These are phyloP conservation scores for Ganoderma multipileum DNA, from an alignment of 1,284 basidiomycete genomes.

Conservation along the genomic window DNA sequence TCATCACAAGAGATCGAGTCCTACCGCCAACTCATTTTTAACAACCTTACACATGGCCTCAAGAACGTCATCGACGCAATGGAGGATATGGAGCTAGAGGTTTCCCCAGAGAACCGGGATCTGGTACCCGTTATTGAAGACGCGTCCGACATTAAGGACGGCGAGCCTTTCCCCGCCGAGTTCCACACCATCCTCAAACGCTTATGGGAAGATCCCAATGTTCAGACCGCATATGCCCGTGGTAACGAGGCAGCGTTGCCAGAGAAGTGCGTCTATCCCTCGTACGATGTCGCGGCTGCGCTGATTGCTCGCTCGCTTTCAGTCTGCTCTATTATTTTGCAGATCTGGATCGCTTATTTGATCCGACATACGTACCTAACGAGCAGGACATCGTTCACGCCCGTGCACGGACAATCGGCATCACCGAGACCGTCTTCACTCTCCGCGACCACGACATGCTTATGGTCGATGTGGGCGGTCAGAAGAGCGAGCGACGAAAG, in stretches of 20 bases:
- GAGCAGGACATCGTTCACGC: slow-evolving; percentile 89
- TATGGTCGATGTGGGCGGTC: slow-evolving; percentile 92
- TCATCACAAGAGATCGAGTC: slow-evolving; percentile 78
- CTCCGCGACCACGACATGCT: slow-evolving; percentile 78
- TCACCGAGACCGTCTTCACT: slow-evolving; percentile 91
- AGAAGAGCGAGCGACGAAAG: slow-evolving; percentile 89
- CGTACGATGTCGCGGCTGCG: background rate
- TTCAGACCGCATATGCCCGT: slow-evolving; percentile 76
- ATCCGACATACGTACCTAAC: slow-evolving; percentile 72
- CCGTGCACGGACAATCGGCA: slow-evolving; percentile 89
- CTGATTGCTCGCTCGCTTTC: slow-evolving; percentile 22
- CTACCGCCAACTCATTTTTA: slow-evolving; percentile 89
- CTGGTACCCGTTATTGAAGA: slow-evolving; percentile 71
- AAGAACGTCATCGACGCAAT: slow-evolving; percentile 85
- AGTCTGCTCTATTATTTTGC: slow-evolving; percentile 80
- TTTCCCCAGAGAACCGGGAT: slow-evolving; percentile 63
- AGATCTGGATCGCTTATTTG: slow-evolving; percentile 83
- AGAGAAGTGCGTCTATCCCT: slow-evolving; percentile 71
- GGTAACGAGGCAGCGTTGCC: slow-evolving; percentile 90
- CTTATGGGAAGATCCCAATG: slow-evolving; percentile 82
- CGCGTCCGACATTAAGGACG: slow-evolving; percentile 77
- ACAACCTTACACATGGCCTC: slow-evolving; percentile 89
- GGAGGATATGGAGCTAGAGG: slow-evolving; percentile 84
- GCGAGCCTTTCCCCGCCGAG: slow-evolving; percentile 75
- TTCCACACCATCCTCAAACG: slow-evolving; percentile 72